Evolutionary conservation across 495 filamentous ascomycete genomes (phyloP).

Genomic region (Acidomyces sp.): DNA sequence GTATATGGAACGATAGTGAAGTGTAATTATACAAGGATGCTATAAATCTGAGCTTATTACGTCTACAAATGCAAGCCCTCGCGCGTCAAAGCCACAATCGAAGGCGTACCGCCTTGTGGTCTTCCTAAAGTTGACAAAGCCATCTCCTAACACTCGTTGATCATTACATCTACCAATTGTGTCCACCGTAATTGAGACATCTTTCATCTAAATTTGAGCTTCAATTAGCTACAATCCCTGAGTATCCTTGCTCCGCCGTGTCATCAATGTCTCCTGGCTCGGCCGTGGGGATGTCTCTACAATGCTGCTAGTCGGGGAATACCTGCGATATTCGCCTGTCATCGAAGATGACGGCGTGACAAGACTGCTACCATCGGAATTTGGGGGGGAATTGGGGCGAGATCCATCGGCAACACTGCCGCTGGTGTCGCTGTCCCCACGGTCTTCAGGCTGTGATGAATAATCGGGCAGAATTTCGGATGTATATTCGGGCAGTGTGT

Average conservation of each 20-base stretch:
- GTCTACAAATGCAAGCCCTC: too few species aligned
- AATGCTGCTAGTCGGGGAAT: constrained; percentile 27
- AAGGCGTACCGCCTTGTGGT: too few species aligned
- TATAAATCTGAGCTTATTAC: too few species aligned
- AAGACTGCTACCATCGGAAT: constrained; percentile 4
- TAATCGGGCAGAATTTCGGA: constrained; percentile 15
- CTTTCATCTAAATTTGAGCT: too few species aligned
- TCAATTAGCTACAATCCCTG: too few species aligned
- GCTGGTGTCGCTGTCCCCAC: constrained; percentile 12
- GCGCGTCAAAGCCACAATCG: too few species aligned
- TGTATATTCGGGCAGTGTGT: constrained; percentile 15
- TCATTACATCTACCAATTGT: too few species aligned
- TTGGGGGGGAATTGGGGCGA: constrained; percentile 18
- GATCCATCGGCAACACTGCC: constrained; percentile 23
- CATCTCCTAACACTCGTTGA: too few species aligned
- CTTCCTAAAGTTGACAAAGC: too few species aligned
- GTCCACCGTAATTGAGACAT: too few species aligned
- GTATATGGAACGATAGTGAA: too few species aligned
- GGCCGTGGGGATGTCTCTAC: constrained; percentile 23
- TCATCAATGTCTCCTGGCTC: constrained; percentile 27
- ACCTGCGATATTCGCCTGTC: constrained; percentile 1
- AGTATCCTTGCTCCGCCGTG: constrained; percentile 10
- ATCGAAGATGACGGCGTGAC: background rate
- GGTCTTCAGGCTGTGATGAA: constrained; percentile 10
- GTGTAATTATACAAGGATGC: too few species aligned